A percentile compares a stretch with the other conserved stretches of the same genome.
phyloP scores from a whole-genome alignment of 2,329 filamentous ascomycete species.

The Sodiomyces alkalinus region DNA sequence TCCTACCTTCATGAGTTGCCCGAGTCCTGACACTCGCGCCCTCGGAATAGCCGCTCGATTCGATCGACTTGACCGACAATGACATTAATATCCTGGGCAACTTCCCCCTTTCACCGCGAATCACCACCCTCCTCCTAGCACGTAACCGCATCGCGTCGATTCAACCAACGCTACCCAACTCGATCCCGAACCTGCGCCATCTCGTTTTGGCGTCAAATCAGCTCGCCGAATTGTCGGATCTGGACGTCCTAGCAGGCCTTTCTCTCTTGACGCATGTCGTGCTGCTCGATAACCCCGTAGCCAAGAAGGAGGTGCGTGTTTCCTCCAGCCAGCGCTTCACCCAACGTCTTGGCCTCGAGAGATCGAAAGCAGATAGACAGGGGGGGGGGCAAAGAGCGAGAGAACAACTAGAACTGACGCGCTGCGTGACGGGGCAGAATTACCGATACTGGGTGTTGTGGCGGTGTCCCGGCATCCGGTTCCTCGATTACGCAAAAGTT shows the following conservation, averaged over 20 bases:
- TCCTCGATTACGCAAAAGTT: conserved; percentile 86
- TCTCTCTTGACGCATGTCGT: conserved; percentile 62
- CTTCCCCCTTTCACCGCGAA: conserved; percentile 79
- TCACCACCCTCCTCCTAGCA: conserved; percentile 76
- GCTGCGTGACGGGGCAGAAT: conserved; percentile 38
- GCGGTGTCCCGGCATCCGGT: conserved; percentile 70
- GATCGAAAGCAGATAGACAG: too few species aligned
- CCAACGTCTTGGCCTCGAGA: too few species aligned
- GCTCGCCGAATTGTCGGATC: conserved; percentile 67
- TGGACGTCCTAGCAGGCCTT: conserved; percentile 64
- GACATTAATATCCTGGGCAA: conserved; percentile 82
- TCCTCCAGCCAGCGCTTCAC: not conserved
- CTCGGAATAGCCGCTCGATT: conserved; percentile 63
- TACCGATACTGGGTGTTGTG: conserved; percentile 89
- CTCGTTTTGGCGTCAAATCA: conserved; percentile 76
- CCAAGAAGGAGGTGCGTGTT: conserved; percentile 69
- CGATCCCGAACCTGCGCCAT: conserved; percentile 68
- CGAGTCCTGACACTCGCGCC: conserved; percentile 3
- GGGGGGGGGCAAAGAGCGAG: too few species aligned
- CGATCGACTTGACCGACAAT: conserved; percentile 97
- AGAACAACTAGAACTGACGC: not conserved
- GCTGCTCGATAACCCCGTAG: conserved; percentile 75
- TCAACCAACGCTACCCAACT: conserved; percentile 57
- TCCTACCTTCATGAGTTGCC: not conserved
- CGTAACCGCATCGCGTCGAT: conserved; percentile 78